Evolutionary conservation across 2,329 filamentous ascomycete genomes (phyloP).

Genomic region (Blastomyces percursus): DNA sequence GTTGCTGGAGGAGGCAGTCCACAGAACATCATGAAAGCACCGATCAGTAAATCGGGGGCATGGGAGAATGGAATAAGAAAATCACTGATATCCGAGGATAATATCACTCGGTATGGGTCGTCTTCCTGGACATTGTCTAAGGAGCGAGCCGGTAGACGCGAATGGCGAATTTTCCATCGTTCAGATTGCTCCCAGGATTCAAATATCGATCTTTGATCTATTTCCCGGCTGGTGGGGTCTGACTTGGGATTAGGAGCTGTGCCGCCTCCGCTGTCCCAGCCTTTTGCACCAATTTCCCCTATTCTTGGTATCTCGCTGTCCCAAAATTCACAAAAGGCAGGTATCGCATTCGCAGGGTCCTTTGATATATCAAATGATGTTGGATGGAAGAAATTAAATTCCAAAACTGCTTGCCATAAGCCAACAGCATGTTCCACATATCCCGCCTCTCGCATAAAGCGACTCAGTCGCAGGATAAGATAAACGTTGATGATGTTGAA

Average conservation of each 20-base stretch:
- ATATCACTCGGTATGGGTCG: conserved; percentile 71
- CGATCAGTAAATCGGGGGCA: conserved; percentile 42
- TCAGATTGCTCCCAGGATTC: conserved; percentile 45
- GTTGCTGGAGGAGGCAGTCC: conserved; percentile 47
- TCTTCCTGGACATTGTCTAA: conserved; percentile 64
- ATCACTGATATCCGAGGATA: conserved; percentile 63
- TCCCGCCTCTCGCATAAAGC: conserved; percentile 64
- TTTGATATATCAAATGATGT: conserved; percentile 17
- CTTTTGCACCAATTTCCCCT: conserved; percentile 59
- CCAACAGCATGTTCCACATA: conserved; percentile 66
- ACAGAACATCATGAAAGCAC: conserved; percentile 61
- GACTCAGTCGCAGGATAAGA: conserved; percentile 61
- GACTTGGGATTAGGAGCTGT: conserved; percentile 26
- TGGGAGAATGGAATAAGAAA: conserved; percentile 40
- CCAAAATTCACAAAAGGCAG: conserved; percentile 66
- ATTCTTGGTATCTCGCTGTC: conserved; percentile 70
- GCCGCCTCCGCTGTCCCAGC: conserved; percentile 46
- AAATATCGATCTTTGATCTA: conserved; percentile 26
- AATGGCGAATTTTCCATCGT: conserved; percentile 34
- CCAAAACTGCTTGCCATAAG: conserved; percentile 72
- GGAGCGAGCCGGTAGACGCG: conserved; percentile 57
- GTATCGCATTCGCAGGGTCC: conserved; percentile 13
- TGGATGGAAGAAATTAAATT: conserved; percentile 56
- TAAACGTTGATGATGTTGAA: conserved; percentile 46
- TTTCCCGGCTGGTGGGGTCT: conserved; percentile 16